Conservation (phyloP, 495 filamentous ascomycete genomes). For the Aspergillus saccharolyticus region DNA sequence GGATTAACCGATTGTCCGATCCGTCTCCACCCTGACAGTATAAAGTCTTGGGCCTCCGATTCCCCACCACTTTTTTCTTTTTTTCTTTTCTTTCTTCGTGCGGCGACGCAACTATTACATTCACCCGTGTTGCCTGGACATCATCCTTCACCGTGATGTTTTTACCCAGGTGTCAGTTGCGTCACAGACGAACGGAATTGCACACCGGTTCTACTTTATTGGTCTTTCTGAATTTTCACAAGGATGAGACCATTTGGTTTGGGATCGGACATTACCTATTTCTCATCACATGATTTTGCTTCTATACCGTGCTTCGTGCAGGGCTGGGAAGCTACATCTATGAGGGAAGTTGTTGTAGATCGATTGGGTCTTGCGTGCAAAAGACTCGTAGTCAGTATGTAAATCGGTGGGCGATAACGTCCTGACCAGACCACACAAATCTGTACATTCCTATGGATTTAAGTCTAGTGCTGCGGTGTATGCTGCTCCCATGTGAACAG, state of each 20-base stretch:
- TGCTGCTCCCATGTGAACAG: no score
- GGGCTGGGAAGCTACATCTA: no score
- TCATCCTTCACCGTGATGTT: constrained; percentile 44
- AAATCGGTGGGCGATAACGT: neutral
- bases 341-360: neutral
- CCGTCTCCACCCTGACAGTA: neutral
- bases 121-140: constrained; percentile 29
- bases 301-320: neutral
- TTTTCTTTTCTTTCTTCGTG: constrained; percentile 53
- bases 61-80: constrained; percentile 13
- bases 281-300: neutral
- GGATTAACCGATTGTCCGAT: neutral
- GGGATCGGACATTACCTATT: constrained; percentile 41
- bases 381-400: neutral
- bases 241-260: constrained; percentile 49
- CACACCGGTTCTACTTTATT: constrained; percentile 51
- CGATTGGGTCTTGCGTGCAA: neutral
- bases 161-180: constrained; percentile 52
- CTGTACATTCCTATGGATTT: no score
- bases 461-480: no score
- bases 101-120: constrained; percentile 51
- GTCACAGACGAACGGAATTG: constrained; percentile 59
- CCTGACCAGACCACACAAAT: no score
- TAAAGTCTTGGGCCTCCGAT: constrained; percentile 23
- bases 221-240: constrained; percentile 40